Evolutionary conservation across 176 grass and related monocot species (phyloP).

Genomic region (Musa schizocarpa): DNA sequence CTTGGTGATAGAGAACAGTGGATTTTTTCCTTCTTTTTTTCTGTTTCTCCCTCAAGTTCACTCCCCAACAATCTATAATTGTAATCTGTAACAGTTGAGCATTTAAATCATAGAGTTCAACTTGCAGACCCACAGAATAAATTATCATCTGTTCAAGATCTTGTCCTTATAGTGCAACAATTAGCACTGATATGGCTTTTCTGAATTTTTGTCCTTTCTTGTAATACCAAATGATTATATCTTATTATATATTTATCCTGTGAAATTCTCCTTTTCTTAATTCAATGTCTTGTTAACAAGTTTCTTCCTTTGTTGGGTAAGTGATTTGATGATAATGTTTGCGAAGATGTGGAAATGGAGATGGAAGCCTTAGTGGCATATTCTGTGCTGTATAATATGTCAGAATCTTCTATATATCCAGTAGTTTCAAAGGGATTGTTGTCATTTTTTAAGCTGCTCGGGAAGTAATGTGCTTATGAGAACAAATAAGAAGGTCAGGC

Average conservation of each 20-base stretch:
- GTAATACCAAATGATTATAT: too few species aligned
- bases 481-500: neutral
- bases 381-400: neutral
- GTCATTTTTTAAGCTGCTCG: neutral
- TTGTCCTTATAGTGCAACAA: neutral
- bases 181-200: too few species aligned
- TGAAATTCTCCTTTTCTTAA: neutral
- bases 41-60: neutral
- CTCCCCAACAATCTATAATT: neutral
- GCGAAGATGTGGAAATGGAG: neutral
- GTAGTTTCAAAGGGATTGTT: neutral
- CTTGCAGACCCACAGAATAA: neutral
- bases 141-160: neutral
- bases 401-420: neutral
- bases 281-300: neutral
- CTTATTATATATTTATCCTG: too few species aligned
- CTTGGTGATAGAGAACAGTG: neutral
- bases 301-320: neutral
- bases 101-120: neutral
- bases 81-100: neutral
- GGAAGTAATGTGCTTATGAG: neutral
- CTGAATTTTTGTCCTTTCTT: too few species aligned
- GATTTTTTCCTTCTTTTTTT: neutral
- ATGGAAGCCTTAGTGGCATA: neutral
- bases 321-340: neutral